phyloP scores from a whole-genome alignment of 2,329 filamentous ascomycete species.

The Penicillium brasilianum region DNA sequence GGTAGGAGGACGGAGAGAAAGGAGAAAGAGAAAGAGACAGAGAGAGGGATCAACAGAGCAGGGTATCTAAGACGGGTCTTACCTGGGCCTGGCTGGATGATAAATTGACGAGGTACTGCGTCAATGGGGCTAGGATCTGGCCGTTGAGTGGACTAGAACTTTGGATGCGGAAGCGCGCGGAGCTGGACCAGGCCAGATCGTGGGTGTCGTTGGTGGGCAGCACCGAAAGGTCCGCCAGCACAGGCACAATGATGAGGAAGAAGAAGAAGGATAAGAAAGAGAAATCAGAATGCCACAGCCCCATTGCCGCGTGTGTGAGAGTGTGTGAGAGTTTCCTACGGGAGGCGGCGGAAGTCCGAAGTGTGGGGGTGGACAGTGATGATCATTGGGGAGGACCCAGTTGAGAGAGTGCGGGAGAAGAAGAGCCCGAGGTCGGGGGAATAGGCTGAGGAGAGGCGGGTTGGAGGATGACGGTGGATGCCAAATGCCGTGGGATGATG shows the following conservation, averaged over 20 bases:
- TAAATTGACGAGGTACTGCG: slow-evolving; percentile 28
- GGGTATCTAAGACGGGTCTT: slow-evolving; percentile 11
- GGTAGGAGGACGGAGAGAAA: not conserved
- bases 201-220: slow-evolving; percentile 38
- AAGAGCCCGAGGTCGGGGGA: not conserved
- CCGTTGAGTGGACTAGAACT: slow-evolving; percentile 27
- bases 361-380: not conserved
- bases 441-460: no score
- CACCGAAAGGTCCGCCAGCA: slow-evolving; percentile 29
- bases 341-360: slow-evolving; percentile 6
- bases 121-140: slow-evolving; percentile 35
- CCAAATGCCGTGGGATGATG: slow-evolving; percentile 2
- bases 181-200: slow-evolving; percentile 30
- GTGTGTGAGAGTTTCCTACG: not conserved
- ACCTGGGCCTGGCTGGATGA: slow-evolving; percentile 32
- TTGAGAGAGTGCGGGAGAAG: not conserved
- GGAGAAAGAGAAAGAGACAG: not conserved
- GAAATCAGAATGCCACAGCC: slow-evolving; percentile 4
- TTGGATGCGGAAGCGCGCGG: slow-evolving; percentile 31
- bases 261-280: slow-evolving; percentile 14
- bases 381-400: not conserved
- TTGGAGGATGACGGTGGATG: not conserved
- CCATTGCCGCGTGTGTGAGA: slow-evolving; percentile 1
- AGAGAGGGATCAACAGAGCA: not conserved
- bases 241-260: slow-evolving; percentile 14